Base-by-base conservation (phyloP, 2,329 filamentous ascomycete species). In the Aspergillus sp. region DNA sequence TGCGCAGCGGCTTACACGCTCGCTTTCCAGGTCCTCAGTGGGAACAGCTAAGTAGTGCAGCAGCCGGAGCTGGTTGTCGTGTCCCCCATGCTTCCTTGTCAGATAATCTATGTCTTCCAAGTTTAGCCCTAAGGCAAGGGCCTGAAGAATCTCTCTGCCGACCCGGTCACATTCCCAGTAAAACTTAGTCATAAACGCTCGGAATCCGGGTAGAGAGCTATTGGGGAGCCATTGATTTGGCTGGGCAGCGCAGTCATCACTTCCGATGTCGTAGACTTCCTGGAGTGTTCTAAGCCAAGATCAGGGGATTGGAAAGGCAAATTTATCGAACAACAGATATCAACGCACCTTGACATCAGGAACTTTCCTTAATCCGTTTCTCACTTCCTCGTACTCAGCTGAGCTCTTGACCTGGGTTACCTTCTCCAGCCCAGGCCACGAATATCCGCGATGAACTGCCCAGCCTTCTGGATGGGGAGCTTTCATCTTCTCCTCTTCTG, bases 41-140 rank as follows among this genome's bases (percentile, higher is more conserved):
- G 80, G 76, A 4, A 85, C 75, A 2, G 81, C 75, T 0, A 84
- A 83, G 62, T 87, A 89, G 69, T 89, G 86, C 17, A 89, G 75
- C 28, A 90, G 72, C 1, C 87, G 81, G 9, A 89, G 76, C 63
- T 88, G 86, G 64, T 87, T 86, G 66, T 87, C 83, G 60, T 83
- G 78, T 0, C 83, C 82, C 38, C 80, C 81, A 71, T 89, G 86
- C 49, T 83, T 79, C 22, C 72, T 71, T 3, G 81, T 65, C n/a
- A 85, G 72, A 63, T 80, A 76, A 17, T 75, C 73, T 54, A 81
- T 78, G 54, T 82, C 77, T 0, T 79, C 74, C 2, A 86, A 72
- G 3, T 76, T 79, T 45, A 87, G 68, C 1, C 83, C 83, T 4
- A 80, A 58, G 4, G 83, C 81, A 4, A 86, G 72, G 28, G 77